Conservation (phyloP, 768 basidiomycete genomes). For the Hortiboletus flavorubellus region DNA sequence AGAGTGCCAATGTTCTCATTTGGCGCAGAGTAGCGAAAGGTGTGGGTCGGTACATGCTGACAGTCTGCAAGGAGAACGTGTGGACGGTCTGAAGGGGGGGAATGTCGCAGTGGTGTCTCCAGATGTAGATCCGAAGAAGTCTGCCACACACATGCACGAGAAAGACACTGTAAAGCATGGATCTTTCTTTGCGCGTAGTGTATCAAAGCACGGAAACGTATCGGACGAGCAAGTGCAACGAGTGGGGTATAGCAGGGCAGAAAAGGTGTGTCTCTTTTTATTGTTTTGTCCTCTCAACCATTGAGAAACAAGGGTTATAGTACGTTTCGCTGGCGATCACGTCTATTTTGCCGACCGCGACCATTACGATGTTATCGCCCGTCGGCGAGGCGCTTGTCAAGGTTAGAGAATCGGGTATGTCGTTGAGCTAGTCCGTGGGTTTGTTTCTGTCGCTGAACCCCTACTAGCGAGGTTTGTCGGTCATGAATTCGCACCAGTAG, state of each 20-base stretch:
- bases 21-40: background rate
- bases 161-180: slow-evolving; percentile 33
- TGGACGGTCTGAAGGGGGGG: background rate
- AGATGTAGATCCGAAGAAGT: background rate
- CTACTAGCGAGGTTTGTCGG: slow-evolving; percentile 31
- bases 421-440: background rate
- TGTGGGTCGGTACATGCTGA: background rate
- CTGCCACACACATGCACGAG: background rate
- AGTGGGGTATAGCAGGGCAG: slow-evolving; percentile 29
- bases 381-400: slow-evolving; percentile 21
- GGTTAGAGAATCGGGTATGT: slow-evolving; percentile 21
- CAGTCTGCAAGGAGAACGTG: background rate
- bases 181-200: slow-evolving; percentile 12
- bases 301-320: slow-evolving; percentile 1
- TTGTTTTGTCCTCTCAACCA: background rate
- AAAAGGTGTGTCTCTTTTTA: slow-evolving; percentile 14
- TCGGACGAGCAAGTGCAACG: slow-evolving; percentile 8
- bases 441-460: slow-evolving; percentile 2
- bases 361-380: slow-evolving; percentile 22
- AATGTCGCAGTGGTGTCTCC: background rate
- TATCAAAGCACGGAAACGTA: slow-evolving; percentile 21
- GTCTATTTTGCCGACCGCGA: slow-evolving; percentile 21
- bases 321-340: slow-evolving; percentile 28
- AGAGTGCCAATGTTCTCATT: background rate
- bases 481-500: slow-evolving; percentile 32